phyloP scores from a whole-genome alignment of 495 filamentous ascomycete genomes.

The Tetracladium marchalianum region DNA sequence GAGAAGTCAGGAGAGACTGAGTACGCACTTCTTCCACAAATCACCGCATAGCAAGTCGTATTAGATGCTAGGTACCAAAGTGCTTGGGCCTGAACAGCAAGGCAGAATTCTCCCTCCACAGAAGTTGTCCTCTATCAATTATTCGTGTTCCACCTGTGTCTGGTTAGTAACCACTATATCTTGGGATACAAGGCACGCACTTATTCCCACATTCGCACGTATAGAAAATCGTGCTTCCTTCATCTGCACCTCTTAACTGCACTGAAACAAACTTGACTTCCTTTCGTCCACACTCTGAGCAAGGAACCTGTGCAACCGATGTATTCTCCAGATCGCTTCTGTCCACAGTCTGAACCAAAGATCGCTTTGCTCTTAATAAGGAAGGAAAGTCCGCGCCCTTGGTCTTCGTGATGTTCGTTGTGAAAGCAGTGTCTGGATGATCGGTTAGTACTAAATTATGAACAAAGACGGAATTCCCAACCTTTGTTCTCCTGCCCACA shows the following conservation, averaged over 20 bases:
- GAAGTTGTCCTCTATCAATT: slow-evolving; percentile 29
- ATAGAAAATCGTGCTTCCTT: slow-evolving; percentile 87
- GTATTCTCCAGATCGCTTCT: slow-evolving; percentile 70
- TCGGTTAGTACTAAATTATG: slow-evolving; percentile 1
- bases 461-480: slow-evolving; percentile 22
- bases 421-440: slow-evolving; percentile 63
- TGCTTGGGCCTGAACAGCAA: slow-evolving; percentile 18
- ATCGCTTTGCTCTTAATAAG: slow-evolving; percentile 69
- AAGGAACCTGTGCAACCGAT: slow-evolving; percentile 57
- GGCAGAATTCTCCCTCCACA: slow-evolving; percentile 1
- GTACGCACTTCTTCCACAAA: slow-evolving; percentile 79
- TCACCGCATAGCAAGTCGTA: slow-evolving; percentile 3
- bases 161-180: slow-evolving; percentile 12
- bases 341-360: slow-evolving; percentile 73
- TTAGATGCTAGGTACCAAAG: slow-evolving; percentile 21
- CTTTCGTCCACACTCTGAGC: slow-evolving; percentile 67
- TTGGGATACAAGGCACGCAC: slow-evolving; percentile 36
- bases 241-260: slow-evolving; percentile 86
- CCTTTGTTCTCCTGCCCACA: slow-evolving; percentile 80
- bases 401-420: slow-evolving; percentile 68
- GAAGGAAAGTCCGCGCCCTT: slow-evolving; percentile 86
- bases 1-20: slow-evolving; percentile 83
- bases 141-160: slow-evolving; percentile 47
- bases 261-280: slow-evolving; percentile 80
- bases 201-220: slow-evolving; percentile 77